A percentile compares a stretch with the other conserved stretches of the same genome.
These are phyloP conservation scores for Crithidia sp. DNA, from an alignment of 208 protist species.

Conservation along the genomic window DNA sequence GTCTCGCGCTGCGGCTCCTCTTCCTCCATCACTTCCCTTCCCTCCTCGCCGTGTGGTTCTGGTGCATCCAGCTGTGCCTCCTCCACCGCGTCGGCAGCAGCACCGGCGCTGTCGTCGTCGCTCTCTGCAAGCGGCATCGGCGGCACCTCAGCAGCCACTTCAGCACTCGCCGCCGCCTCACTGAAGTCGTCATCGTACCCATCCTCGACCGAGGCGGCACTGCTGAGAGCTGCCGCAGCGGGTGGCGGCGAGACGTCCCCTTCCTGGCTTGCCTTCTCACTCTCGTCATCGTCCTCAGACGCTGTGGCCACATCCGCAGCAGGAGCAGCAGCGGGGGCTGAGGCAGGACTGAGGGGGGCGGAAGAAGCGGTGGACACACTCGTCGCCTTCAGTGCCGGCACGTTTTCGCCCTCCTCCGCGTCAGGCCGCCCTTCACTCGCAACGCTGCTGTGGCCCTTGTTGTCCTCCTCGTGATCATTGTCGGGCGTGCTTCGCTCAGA, in stretches of 20 bases:
- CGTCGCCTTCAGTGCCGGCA: neutral
- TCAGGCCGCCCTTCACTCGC: constrained; percentile 6
- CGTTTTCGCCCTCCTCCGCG: neutral
- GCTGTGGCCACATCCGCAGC: too few species aligned
- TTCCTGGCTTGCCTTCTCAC: neutral
- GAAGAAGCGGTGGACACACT: neutral
- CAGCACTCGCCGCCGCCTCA: neutral
- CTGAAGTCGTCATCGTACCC: constrained; percentile 11
- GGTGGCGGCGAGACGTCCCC: too few species aligned
- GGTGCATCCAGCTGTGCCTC: too few species aligned
- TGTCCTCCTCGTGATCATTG: too few species aligned
- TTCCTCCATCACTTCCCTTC: neutral
- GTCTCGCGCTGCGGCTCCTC: neutral
- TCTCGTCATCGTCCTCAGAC: neutral
- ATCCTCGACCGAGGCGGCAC: neutral
- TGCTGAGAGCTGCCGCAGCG: neutral
- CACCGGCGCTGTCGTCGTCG: too few species aligned
- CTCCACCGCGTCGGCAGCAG: too few species aligned
- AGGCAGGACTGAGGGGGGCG: too few species aligned
- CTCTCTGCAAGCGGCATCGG: neutral
- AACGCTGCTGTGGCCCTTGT: too few species aligned
- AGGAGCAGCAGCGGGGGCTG: too few species aligned
- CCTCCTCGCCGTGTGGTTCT: too few species aligned
- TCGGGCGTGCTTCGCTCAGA: constrained; percentile 4
- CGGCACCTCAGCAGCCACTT: neutral